These are phyloP conservation scores for Arthrobotrys megalospora DNA, from an alignment of 2,329 filamentous ascomycete species.

Conservation along the genomic window DNA sequence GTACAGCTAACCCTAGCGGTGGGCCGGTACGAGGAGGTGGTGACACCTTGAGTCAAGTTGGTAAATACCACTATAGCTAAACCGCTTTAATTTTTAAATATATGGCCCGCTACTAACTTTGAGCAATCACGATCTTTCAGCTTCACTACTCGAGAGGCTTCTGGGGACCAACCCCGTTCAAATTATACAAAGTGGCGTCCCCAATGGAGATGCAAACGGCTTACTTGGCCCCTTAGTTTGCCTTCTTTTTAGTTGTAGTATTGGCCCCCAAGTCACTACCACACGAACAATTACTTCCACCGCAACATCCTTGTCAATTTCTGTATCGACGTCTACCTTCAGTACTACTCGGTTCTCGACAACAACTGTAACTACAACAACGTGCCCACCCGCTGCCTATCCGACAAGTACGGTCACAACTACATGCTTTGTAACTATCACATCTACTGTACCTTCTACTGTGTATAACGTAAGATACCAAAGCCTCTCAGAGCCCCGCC, in stretches of 20 bases:
- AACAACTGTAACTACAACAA: constrained; percentile 5
- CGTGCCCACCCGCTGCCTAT: not conserved
- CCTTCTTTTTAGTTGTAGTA: constrained; percentile 33
- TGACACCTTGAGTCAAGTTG: constrained; percentile 16
- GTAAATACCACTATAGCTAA: not conserved
- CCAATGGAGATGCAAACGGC: constrained; percentile 18
- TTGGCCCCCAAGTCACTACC: constrained; percentile 14
- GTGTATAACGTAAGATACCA: not conserved
- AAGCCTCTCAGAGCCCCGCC: not conserved
- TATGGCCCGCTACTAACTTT: not conserved
- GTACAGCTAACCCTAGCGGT: constrained; percentile 11
- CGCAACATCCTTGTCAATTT: not conserved
- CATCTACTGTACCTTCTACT: not conserved
- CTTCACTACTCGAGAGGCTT: constrained; percentile 18
- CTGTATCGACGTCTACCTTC: not conserved
- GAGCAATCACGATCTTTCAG: not conserved
- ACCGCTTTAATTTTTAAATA: not conserved
- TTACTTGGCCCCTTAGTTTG: constrained; percentile 34
- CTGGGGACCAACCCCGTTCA: constrained; percentile 3
- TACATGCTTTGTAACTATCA: not conserved
- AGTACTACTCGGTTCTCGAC: not conserved
- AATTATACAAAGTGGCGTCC: constrained; percentile 8
- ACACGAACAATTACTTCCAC: constrained; percentile 19
- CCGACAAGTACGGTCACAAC: not conserved
- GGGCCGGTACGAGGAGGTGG: constrained; percentile 9